These are phyloP conservation scores for Chalciporus sp. DNA, from an alignment of 1,284 basidiomycete genomes.

Conservation along the genomic window DNA sequence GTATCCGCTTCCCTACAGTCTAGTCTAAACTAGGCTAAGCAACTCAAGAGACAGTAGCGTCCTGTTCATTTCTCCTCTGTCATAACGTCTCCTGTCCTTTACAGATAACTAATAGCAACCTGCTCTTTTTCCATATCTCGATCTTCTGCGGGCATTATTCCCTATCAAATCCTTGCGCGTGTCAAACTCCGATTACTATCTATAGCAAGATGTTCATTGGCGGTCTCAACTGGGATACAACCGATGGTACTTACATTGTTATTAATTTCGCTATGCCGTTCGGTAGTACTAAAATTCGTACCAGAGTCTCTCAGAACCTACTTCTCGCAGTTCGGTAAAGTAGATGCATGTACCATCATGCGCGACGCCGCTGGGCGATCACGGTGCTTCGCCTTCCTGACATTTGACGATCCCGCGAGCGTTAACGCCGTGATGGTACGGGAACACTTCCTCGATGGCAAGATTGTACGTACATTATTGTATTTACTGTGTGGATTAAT, in stretches of 20 bases:
- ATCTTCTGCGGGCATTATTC: slow-evolving; percentile 39
- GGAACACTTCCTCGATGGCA: slow-evolving; percentile 91
- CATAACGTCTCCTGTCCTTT: slow-evolving; percentile 65
- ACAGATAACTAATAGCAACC: slow-evolving; percentile 76
- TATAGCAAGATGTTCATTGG: slow-evolving; percentile 98
- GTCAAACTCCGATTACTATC: slow-evolving; percentile 31
- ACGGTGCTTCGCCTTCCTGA: slow-evolving; percentile 92
- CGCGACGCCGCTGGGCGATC: slow-evolving; percentile 89
- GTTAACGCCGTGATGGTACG: slow-evolving; percentile 89
- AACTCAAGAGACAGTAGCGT: slow-evolving; percentile 71
- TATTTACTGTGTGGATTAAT: slow-evolving; percentile 28
- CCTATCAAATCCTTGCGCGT: slow-evolving; percentile 30
- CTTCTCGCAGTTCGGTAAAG: slow-evolving; percentile 88
- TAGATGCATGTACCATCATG: slow-evolving; percentile 95
- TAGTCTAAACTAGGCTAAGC: slow-evolving; percentile 74
- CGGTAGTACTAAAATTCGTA: slow-evolving; percentile 42
- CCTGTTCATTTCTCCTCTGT: slow-evolving; percentile 56
- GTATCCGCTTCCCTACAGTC: slow-evolving; percentile 54
- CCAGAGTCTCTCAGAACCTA: slow-evolving; percentile 83
- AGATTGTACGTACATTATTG: slow-evolving; percentile 67
- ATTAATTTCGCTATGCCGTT: slow-evolving; percentile 34
- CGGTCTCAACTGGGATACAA: slow-evolving; percentile 96
- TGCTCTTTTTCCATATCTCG: slow-evolving; percentile 36
- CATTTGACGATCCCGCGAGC: slow-evolving; percentile 84
- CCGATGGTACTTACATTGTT: slow-evolving; percentile 73